A percentile compares a stretch with the other conserved stretches of the same genome.
Conservation (phyloP, 345 rosid genomes). For the Adansonia digitata region DNA sequence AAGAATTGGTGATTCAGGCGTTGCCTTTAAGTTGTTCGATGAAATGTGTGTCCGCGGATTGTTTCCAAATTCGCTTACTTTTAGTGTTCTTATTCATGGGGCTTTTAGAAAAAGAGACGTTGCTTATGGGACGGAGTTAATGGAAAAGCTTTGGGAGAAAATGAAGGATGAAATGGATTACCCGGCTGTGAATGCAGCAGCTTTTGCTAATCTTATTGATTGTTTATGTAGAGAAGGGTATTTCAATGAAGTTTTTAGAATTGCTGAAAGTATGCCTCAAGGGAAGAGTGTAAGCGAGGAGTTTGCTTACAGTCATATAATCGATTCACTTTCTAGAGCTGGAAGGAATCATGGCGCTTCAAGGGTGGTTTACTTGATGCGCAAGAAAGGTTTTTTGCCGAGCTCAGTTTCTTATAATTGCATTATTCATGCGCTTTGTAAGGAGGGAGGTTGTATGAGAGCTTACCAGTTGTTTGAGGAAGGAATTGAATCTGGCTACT, state of each 20-base stretch:
- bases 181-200: constrained; percentile 39
- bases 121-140: constrained; percentile 36
- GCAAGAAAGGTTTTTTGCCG: constrained; percentile 49
- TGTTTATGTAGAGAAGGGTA: constrained; percentile 66
- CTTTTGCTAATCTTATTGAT: constrained; percentile 63
- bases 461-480: constrained; percentile 79
- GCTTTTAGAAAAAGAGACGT: constrained; percentile 43
- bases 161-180: constrained; percentile 46
- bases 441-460: constrained; percentile 65
- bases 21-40: constrained; percentile 60
- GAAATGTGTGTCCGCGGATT: constrained; percentile 56
- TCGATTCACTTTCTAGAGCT: constrained; percentile 59
- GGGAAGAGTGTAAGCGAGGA: constrained; percentile 43
- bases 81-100: constrained; percentile 59
- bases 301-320: constrained; percentile 64
- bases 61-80: constrained; percentile 51
- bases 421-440: constrained; percentile 72
- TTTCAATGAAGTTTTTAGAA: constrained; percentile 52
- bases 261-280: constrained; percentile 68
- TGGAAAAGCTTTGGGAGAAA: constrained; percentile 54
- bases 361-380: constrained; percentile 71
- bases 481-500: constrained; percentile 55
- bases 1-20: constrained; percentile 26
- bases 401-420: constrained; percentile 62
- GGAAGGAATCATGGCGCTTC: constrained; percentile 75